Evolutionary conservation across 2,329 filamentous ascomycete species (phyloP), one percentile per base, ranked within the genome.

Genomic region (Aureobasidium sp.): DNA sequence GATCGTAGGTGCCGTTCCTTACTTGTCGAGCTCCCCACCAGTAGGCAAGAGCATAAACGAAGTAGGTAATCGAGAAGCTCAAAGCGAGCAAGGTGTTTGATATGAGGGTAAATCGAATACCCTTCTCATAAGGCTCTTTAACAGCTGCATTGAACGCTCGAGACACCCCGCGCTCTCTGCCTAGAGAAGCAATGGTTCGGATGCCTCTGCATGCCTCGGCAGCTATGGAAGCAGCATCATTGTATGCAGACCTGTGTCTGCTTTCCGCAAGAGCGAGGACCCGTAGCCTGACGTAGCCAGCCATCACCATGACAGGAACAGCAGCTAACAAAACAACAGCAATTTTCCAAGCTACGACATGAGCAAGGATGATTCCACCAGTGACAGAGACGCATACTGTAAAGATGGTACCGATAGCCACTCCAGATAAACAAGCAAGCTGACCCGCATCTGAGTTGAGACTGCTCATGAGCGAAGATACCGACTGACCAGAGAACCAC

Each of bases 121-220:
- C 73, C 51, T 75, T 70, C 25, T 75, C 68, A 62, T 76, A 77
- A 3, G 76, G 76, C 47, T 72, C 70, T 17, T 70, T 70, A 7
- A 79, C 71, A 1, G 73, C 72, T 2, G 68, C 67, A 48, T 69
- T 69, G 60, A 79, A 79, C 12, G 70, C 63, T 15, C 70, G 64
- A 20, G 77, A 67, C 17, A 78, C 71, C 44, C 75, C 70, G 7
- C 70, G 66, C 63, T 79, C 77, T 7, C 77, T 68, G 7, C 76
- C 75, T 12, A 79, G 73, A 1, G 76, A 72, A 3, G 76, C 74
- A 15, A 79, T 80, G 31, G 87, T 89, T 67, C 85, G 84, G 72
- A 87, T 86, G 1, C 82, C 83, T 58, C 83, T 81, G 55, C 87
- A 84, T 0, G 86, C 86, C 67, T 90, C 87, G 6, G 85, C 84